These are phyloP conservation scores for Pseudogymnoascus destructans DNA, from an alignment of 2,329 filamentous ascomycete species.

Conservation along the genomic window DNA sequence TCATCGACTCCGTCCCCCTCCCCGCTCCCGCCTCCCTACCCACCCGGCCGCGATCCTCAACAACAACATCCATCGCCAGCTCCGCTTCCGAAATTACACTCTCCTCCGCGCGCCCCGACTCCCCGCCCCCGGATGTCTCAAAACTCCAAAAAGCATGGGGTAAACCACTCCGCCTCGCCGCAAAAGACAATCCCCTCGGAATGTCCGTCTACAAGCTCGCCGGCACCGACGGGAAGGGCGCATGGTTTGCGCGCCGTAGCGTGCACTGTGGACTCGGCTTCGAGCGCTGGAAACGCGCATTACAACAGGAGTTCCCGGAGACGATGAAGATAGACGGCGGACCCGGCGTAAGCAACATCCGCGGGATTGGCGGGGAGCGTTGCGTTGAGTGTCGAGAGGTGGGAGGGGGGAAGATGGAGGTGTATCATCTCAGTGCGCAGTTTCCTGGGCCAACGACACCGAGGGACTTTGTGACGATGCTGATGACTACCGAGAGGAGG, in stretches of 20 bases:
- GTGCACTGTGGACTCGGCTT: constrained; percentile 70
- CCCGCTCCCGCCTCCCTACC: constrained; percentile 32
- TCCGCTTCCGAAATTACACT: constrained; percentile 39
- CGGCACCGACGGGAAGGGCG: constrained; percentile 66
- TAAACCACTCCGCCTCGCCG: constrained; percentile 63
- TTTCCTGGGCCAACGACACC: constrained; percentile 83
- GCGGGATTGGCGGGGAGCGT: constrained; percentile 74
- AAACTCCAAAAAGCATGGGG: constrained; percentile 69
- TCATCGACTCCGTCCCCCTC: constrained; percentile 64
- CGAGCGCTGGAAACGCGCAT: constrained; percentile 60
- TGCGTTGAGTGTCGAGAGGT: constrained; percentile 48
- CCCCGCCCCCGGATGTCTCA: constrained; percentile 35
- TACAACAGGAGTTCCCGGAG: constrained; percentile 69
- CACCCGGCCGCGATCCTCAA: constrained; percentile 41
- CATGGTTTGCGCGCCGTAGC: constrained; percentile 82
- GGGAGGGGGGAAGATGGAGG: constrained; percentile 51
- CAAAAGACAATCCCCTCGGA: constrained; percentile 60
- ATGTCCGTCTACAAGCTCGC: constrained; percentile 70
- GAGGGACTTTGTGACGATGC: constrained; percentile 72
- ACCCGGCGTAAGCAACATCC: constrained; percentile 60
- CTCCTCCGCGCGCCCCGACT: constrained; percentile 34
- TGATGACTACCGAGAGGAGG: constrained; percentile 47
- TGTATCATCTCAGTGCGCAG: constrained; percentile 76
- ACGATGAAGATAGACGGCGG: constrained; percentile 57
- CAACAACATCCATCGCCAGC: constrained; percentile 34